Base-by-base conservation (phyloP, 108 stramenopile genomes). In the Pseudonitzschia pungens region DNA sequence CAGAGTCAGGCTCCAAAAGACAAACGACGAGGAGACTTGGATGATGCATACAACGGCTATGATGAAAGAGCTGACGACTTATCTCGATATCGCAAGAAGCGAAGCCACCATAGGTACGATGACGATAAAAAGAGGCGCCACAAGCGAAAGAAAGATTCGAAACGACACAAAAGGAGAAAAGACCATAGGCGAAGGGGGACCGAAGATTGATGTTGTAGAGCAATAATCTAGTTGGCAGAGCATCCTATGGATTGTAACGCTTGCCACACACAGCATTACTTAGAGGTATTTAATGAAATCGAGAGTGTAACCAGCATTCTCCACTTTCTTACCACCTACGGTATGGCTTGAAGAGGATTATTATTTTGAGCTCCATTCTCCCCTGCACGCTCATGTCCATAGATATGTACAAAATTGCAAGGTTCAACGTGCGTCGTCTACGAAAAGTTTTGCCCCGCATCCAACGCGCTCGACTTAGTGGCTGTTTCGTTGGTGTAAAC, bases 81-180 rank as follows among this genome's bases (percentile, higher is more conserved):
- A n/a, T 58, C 27, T 58, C 57, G 29, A 14, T n/a, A n/a, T 26
- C 57, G n/a, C 22, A 58, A 58, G 14, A 58, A 58, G 27, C 57
- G 57, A 58, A 58, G 57, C 24, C 27, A 24, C 12, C 57, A 24
- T 5, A 58, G 29, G 14, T 24, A 58, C 27, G 27, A 58, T 58
- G n/a, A 14, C 5, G 57, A 58, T 27, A 27, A 9, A 58, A 28
- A 31, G 27, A 21, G 60, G 16, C 60, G 32, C 20, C 60, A 62
- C 60, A 42, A 62, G 40, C 60, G 60, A 40, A 36, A 0, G 12
- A 62, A 21, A 33, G 60, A 62, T 12, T n/a, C 11, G 5, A 62
- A 62, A n/a, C 32, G 60, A n/a, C 60, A 33, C 60, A 62, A 62
- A 18, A 48, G 14, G 36, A 48, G 45, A 12, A 48, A 48, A 18